Evolutionary conservation across 1,284 basidiomycete genomes (phyloP).

Genomic region (Pterulicium gracile): DNA sequence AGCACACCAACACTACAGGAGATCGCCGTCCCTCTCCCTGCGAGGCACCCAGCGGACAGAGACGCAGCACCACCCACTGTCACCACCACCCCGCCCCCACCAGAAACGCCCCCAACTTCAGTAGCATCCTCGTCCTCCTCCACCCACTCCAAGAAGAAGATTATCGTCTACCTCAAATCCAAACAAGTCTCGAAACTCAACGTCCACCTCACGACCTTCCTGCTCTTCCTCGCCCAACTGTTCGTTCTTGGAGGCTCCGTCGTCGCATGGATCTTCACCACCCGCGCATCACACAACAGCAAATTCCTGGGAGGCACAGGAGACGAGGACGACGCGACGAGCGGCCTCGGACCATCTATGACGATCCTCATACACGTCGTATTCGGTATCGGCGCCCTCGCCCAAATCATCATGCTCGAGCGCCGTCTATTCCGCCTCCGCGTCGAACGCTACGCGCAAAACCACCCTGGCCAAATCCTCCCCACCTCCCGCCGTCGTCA

Average conservation of each 20-base stretch:
- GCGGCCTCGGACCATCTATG: conserved; percentile 15
- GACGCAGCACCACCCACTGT: conserved; percentile 17
- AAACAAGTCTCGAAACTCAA: conserved; percentile 32
- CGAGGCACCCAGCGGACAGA: conserved; percentile 50
- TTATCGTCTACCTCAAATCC: conserved; percentile 29
- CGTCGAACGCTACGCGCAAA: conserved; percentile 47
- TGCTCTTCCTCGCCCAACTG: conserved; percentile 32
- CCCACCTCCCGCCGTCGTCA: conserved; percentile 27
- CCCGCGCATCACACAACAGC: conserved; percentile 14
- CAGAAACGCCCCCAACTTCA: conserved; percentile 13
- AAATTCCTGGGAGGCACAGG: conserved; percentile 8
- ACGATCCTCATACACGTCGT: conserved; percentile 48
- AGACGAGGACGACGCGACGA: conserved; percentile 7
- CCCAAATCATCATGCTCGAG: conserved; percentile 52
- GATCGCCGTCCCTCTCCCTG: conserved; percentile 16
- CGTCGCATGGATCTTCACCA: conserved; percentile 42
- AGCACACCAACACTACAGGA: not conserved
- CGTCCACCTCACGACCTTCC: conserved; percentile 33
- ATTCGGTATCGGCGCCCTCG: conserved; percentile 37
- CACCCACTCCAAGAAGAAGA: conserved; percentile 20
- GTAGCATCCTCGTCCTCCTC: conserved; percentile 14
- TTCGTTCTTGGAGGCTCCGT: conserved; percentile 36
- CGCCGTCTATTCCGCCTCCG: conserved; percentile 50
- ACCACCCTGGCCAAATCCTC: conserved; percentile 46
- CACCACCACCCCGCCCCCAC: conserved; percentile 11